phyloP scores from a whole-genome alignment of 768 basidiomycete species.

The Pisolithus tinctorius region DNA sequence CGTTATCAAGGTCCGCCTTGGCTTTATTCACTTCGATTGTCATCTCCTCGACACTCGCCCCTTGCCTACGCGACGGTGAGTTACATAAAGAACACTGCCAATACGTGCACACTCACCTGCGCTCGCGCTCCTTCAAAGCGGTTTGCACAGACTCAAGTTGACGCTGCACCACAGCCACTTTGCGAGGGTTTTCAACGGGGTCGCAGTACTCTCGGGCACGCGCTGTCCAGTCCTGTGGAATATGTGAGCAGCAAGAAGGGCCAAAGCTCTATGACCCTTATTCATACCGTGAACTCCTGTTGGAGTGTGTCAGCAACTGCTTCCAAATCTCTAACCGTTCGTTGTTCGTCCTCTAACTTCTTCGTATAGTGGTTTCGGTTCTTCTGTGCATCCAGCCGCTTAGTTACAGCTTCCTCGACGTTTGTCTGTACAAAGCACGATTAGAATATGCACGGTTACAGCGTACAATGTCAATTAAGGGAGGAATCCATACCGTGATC shows the following conservation, averaged over 20 bases:
- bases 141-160: constrained; percentile 56
- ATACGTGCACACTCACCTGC: constrained; percentile 36
- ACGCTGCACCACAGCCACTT: constrained; percentile 47
- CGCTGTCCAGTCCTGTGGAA: constrained; percentile 54
- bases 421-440: constrained; percentile 34
- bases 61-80: constrained; percentile 43
- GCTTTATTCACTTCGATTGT: constrained; percentile 62
- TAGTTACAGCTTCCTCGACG: constrained; percentile 41
- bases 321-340: constrained; percentile 39
- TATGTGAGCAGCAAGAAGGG: neutral
- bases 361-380: constrained; percentile 39
- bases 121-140: constrained; percentile 63
- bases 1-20: constrained; percentile 50
- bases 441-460: neutral
- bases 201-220: constrained; percentile 60
- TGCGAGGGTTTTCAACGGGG: constrained; percentile 51
- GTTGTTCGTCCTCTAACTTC: constrained; percentile 48
- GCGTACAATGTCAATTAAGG: neutral
- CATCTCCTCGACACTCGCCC: constrained; percentile 74
- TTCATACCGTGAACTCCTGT: constrained; percentile 54
- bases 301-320: constrained; percentile 44
- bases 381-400: constrained; percentile 46
- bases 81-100: neutral
- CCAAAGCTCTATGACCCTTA: neutral
- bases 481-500: constrained; percentile 34